Percentiles rank a stretch among this genome's conserved stretches.
These are phyloP conservation scores for Handroanthus guayacan DNA, from an alignment of 257 asterid genomes.

Conservation along the genomic window DNA sequence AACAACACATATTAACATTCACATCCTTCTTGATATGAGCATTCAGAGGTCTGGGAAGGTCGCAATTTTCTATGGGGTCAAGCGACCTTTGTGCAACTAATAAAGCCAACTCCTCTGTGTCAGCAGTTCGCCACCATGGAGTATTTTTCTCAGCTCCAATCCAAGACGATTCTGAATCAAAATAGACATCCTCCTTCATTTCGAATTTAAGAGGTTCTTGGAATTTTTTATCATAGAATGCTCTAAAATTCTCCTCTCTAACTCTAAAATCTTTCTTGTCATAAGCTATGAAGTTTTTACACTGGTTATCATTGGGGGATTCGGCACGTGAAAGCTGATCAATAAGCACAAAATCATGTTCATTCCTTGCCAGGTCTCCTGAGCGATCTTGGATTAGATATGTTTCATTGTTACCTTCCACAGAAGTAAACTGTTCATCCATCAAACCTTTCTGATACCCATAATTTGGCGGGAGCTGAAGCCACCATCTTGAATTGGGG, in stretches of 20 bases:
- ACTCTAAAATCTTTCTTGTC: constrained; percentile 37
- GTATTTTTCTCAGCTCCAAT: constrained; percentile 52
- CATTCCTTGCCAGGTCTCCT: constrained; percentile 10
- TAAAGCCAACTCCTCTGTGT: constrained; percentile 73
- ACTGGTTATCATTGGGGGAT: constrained; percentile 28
- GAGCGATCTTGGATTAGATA: constrained; percentile 32
- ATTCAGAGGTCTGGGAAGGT: constrained; percentile 82
- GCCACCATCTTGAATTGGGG: constrained; percentile 88
- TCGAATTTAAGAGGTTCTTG: constrained; percentile 34
- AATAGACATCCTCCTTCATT: constrained; percentile 38
- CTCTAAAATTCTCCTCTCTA: constrained; percentile 35
- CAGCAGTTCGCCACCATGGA: constrained; percentile 97
- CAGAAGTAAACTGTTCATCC: constrained; percentile 39
- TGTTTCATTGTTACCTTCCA: constrained; percentile 39
- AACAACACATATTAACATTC: constrained; percentile 32
- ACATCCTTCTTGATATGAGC: constrained; percentile 48
- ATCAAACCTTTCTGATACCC: constrained; percentile 48
- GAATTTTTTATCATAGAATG: constrained; percentile 11
- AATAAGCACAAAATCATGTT: constrained; percentile 18
- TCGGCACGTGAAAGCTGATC: constrained; percentile 36
- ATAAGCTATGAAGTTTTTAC: constrained; percentile 32
- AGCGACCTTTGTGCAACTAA: constrained; percentile 70
- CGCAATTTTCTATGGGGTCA: constrained; percentile 76
- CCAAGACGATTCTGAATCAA: constrained; percentile 64
- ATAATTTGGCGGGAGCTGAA: constrained; percentile 62